phyloP scores from a whole-genome alignment of 2,329 filamentous ascomycete genomes.

The Epichloe hybrida region DNA sequence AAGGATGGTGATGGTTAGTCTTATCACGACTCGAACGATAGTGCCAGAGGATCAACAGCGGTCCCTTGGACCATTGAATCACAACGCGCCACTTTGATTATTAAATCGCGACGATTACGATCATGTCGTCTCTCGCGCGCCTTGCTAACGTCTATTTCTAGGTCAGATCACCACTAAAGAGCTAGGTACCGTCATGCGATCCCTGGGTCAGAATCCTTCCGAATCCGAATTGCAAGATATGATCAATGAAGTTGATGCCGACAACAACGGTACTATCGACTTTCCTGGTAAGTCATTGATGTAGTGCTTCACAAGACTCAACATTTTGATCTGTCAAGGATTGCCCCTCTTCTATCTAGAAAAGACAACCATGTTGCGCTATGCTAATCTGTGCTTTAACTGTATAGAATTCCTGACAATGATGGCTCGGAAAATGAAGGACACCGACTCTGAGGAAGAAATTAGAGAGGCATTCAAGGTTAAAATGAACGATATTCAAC shows the following conservation, averaged over 20 bases:
- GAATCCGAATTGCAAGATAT: slow-evolving; percentile 86
- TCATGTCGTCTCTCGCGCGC: background rate
- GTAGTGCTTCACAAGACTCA: background rate
- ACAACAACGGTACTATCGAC: slow-evolving; percentile 88
- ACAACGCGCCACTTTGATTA: background rate
- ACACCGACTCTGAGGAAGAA: slow-evolving; percentile 82
- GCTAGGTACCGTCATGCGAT: slow-evolving; percentile 81
- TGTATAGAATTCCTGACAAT: slow-evolving; percentile 71
- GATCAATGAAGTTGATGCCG: slow-evolving; percentile 87
- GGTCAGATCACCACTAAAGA: slow-evolving; percentile 89
- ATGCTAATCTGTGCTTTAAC: background rate
- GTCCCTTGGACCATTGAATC: background rate
- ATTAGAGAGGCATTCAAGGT: slow-evolving; percentile 85
- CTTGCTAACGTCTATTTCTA: slow-evolving; percentile 21
- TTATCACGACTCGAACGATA: too few relatives aligned
- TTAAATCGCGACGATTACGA: background rate
- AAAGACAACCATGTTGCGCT: background rate
- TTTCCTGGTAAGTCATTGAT: slow-evolving; percentile 56
- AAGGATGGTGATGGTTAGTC: slow-evolving; percentile 83
- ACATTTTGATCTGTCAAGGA: background rate
- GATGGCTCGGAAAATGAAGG: slow-evolving; percentile 94
- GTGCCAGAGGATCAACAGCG: background rate
- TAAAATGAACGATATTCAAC: background rate
- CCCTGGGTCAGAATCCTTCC: slow-evolving; percentile 77
- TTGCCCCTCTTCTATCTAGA: background rate